Percentiles rank a stretch among this genome's conserved stretches.
Conservation (phyloP, 2,329 filamentous ascomycete species). For the Aspergillus transmontanensis region DNA sequence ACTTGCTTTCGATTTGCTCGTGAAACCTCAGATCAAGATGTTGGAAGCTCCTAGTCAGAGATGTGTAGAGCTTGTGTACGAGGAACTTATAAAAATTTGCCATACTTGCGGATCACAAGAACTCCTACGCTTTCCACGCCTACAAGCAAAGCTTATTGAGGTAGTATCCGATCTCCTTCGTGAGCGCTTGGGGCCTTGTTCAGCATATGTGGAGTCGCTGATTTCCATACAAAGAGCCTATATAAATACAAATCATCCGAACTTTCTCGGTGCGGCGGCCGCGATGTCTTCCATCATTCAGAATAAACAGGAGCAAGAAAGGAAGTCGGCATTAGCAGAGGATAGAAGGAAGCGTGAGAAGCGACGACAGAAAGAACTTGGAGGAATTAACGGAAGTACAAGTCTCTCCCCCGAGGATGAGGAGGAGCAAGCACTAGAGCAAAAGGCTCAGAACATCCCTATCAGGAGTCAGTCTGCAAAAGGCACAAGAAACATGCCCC, state of each 20-base stretch:
- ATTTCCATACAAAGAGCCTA: conserved; percentile 98
- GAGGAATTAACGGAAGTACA: conserved; percentile 66
- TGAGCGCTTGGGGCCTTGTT: conserved; percentile 86
- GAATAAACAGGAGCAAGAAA: conserved; percentile 91
- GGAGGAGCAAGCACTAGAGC: conserved; percentile 64
- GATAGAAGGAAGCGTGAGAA: conserved; percentile 85
- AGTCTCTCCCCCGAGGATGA: conserved; percentile 66
- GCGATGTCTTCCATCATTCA: conserved; percentile 97
- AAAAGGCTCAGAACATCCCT: conserved; percentile 55
- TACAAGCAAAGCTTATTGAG: conserved; percentile 97
- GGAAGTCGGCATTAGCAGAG: conserved; percentile 75
- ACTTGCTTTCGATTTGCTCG: conserved; percentile 93
- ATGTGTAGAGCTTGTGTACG: conserved; percentile 96
- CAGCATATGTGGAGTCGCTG: conserved; percentile 89
- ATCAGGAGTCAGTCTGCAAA: conserved; percentile 64
- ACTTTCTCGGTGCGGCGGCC: conserved; percentile 93
- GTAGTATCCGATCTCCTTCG: conserved; percentile 94
- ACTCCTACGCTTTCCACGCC: conserved; percentile 83
- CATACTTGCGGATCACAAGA: conserved; percentile 97
- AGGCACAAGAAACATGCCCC: conserved; percentile 77
- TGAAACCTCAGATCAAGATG: conserved; percentile 98
- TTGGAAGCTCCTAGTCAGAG: conserved; percentile 92
- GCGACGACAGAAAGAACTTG: conserved; percentile 79
- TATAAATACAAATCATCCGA: conserved; percentile 99
- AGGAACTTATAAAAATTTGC: conserved; percentile 98